A percentile compares a stretch with the other conserved stretches of the same genome.
Conservation (phyloP, 2,329 filamentous ascomycete species). For the Keithomyces neogunnii region DNA sequence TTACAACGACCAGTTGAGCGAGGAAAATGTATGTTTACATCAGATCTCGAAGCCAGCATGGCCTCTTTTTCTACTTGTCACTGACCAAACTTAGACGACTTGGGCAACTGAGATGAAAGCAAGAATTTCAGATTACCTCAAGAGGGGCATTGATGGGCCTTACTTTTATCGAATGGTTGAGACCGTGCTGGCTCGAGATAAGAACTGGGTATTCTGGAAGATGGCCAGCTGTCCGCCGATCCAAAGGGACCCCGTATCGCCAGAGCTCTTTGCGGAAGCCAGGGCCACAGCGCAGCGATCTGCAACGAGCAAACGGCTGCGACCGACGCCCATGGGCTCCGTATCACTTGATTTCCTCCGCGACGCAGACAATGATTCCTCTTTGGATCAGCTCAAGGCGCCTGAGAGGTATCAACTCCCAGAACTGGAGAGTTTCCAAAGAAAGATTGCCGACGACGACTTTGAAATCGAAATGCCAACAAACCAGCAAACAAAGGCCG, state of each 20-base stretch:
- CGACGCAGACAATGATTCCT: conserved; percentile 49
- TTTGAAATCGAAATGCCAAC: conserved; percentile 80
- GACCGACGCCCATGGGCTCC: conserved; percentile 60
- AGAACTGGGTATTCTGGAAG: conserved; percentile 99
- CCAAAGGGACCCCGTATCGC: conserved; percentile 62
- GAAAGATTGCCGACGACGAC: conserved; percentile 68
- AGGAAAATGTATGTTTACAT: conserved; percentile 64
- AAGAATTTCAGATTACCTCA: conserved; percentile 74
- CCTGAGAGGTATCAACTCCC: conserved; percentile 58
- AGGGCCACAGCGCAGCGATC: conserved; percentile 56
- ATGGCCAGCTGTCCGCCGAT: conserved; percentile 88
- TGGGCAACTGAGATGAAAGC: conserved; percentile 77
- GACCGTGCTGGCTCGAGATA: conserved; percentile 88
- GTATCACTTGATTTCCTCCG: conserved; percentile 72
- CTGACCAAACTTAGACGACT: conserved; percentile 48
- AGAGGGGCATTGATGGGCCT: conserved; percentile 71
- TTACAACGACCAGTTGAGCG: conserved; percentile 67
- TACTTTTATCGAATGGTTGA: conserved; percentile 97
- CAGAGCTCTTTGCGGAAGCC: conserved; percentile 60
- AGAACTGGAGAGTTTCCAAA: conserved; percentile 59
- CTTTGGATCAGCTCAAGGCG: conserved; percentile 63
- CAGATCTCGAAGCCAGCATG: background rate
- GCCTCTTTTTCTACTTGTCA: background rate
- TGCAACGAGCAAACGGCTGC: conserved; percentile 63
- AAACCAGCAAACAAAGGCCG: conserved; percentile 47